These are phyloP conservation scores for Theobroma cacao DNA, from an alignment of 345 rosid species.

Conservation along the genomic window DNA sequence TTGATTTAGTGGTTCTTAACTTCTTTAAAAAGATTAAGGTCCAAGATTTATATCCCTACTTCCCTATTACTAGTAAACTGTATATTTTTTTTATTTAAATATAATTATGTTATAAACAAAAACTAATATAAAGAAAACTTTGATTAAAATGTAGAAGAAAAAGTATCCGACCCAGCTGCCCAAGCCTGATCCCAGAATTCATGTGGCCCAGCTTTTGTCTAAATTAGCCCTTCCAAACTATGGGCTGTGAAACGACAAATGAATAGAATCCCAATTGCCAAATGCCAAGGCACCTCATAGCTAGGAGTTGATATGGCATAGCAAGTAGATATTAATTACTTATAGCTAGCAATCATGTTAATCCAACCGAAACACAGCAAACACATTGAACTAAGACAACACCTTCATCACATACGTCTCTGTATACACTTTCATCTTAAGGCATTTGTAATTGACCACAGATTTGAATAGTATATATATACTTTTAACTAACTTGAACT, in stretches of 20 bases:
- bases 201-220: neutral
- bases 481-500: constrained; percentile 24
- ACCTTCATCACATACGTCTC: neutral
- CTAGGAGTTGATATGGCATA: neutral
- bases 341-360: neutral
- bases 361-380: neutral
- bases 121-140: no score
- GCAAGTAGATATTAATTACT: neutral
- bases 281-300: no score
- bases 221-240: neutral
- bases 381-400: neutral
- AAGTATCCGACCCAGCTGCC: no score
- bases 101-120: no score
- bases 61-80: no score
- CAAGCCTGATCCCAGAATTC: neutral
- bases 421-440: neutral
- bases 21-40: no score
- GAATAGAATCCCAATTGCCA: no score
- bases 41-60: no score
- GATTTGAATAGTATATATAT: neutral
- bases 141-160: no score
- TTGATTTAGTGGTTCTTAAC: no score
- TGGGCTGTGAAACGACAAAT: no score
- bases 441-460: neutral
- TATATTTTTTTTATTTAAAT: no score